Conservation (phyloP, 2,329 filamentous ascomycete species). For the Biscogniauxia mediterranea region DNA sequence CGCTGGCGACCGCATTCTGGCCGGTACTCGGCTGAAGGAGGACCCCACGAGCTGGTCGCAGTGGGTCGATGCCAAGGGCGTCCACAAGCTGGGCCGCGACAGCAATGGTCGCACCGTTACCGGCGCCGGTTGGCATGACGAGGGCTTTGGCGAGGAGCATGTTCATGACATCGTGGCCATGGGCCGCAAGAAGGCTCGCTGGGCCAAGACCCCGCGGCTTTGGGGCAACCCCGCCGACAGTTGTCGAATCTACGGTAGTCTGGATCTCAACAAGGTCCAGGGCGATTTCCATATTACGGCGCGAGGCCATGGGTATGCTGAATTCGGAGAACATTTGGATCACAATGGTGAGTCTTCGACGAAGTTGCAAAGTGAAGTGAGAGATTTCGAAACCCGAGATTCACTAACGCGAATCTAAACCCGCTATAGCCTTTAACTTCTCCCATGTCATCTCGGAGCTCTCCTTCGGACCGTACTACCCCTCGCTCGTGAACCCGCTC, state of each 20-base stretch:
- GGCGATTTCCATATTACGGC: conserved; percentile 98
- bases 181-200: conserved; percentile 60
- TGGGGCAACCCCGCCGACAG: conserved; percentile 59
- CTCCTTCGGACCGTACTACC: conserved; percentile 96
- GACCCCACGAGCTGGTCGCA: conserved; percentile 79
- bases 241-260: conserved; percentile 84
- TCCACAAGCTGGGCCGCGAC: conserved; percentile 60
- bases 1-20: conserved; percentile 85
- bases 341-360: conserved; percentile 61
- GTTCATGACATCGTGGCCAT: conserved; percentile 86
- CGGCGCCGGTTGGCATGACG: conserved; percentile 60
- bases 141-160: conserved; percentile 76
- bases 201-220: conserved; percentile 72
- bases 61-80: conserved; percentile 72
- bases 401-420: conserved; percentile 21
- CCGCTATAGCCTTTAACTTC: conserved; percentile 83
- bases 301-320: conserved; percentile 89
- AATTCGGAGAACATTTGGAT: conserved; percentile 75
- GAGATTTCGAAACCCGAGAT: background rate
- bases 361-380: background rate
- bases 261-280: conserved; percentile 95
- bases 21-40: conserved; percentile 68
- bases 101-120: conserved; percentile 53
- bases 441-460: conserved; percentile 94
- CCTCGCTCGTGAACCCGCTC: conserved; percentile 87